phyloP scores from a whole-genome alignment of 495 filamentous ascomycete species.

The Penicillium angulare region DNA sequence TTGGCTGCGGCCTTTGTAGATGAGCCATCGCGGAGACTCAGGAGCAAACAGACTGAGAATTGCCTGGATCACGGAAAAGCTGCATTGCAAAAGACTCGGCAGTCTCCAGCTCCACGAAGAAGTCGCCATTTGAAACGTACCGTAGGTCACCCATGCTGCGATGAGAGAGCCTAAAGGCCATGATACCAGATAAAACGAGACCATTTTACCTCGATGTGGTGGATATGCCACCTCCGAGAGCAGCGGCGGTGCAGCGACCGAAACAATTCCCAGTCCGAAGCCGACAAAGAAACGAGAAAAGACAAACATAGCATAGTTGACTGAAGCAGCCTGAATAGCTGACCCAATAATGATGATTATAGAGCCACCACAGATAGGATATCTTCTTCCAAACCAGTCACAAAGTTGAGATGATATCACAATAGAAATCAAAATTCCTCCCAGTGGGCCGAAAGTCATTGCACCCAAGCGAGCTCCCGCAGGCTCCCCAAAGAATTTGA shows the following conservation, averaged over 20 bases:
- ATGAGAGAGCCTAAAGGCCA: slow-evolving; percentile 54
- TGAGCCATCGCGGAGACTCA: slow-evolving; percentile 37
- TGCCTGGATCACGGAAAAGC: slow-evolving; percentile 34
- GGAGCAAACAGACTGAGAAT: slow-evolving; percentile 36
- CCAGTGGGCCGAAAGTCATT: too few relatives aligned
- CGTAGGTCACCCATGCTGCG: slow-evolving; percentile 22
- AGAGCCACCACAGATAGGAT: too few relatives aligned
- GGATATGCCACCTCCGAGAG: slow-evolving; percentile 35
- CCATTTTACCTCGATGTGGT: slow-evolving; percentile 29
- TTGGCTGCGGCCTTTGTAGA: slow-evolving; percentile 35
- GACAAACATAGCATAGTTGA: too few relatives aligned
- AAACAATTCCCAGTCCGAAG: slow-evolving; percentile 45
- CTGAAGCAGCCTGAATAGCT: too few relatives aligned
- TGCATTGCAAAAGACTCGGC: slow-evolving; percentile 29
- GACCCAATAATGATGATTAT: too few relatives aligned
- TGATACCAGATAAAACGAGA: slow-evolving; percentile 24
- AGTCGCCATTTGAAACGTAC: slow-evolving; percentile 23
- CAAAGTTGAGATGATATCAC: too few relatives aligned
- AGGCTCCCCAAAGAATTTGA: too few relatives aligned
- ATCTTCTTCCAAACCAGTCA: too few relatives aligned
- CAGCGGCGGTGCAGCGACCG: slow-evolving; percentile 29
- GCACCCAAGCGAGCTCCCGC: too few relatives aligned
- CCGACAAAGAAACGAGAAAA: too few relatives aligned
- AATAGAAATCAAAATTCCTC: too few relatives aligned
- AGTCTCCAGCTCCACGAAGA: slow-evolving; percentile 44